Conservation (phyloP, 129 eudicot genomes). For the Chrysanthemum makinoi region DNA sequence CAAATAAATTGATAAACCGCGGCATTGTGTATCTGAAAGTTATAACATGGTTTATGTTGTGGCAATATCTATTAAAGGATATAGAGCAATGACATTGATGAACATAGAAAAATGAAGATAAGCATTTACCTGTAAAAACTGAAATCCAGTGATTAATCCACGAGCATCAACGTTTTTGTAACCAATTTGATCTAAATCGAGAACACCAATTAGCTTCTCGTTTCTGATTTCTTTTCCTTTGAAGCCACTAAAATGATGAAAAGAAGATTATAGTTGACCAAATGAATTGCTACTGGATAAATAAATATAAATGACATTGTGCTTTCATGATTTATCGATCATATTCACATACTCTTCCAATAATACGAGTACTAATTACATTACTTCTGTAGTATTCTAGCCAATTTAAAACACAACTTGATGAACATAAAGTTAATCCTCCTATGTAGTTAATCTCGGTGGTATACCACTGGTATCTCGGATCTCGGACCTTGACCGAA, state of each 20-base stretch:
- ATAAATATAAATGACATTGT: too few species aligned
- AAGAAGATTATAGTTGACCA: slow-evolving; percentile 6
- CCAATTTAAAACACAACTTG: too few species aligned
- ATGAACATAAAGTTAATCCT: too few species aligned
- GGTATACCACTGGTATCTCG: too few species aligned
- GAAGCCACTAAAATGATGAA: slow-evolving; percentile 49
- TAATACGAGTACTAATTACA: too few species aligned
- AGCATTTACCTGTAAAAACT: slow-evolving; percentile 60
- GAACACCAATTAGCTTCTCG: slow-evolving; percentile 56
- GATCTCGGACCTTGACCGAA: too few species aligned
- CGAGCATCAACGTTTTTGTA: slow-evolving; percentile 73
- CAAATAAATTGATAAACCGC: background rate
- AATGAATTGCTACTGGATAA: too few species aligned
- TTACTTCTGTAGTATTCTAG: too few species aligned
- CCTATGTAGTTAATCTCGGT: too few species aligned
- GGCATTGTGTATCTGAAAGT: background rate
- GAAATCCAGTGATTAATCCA: slow-evolving; percentile 74
- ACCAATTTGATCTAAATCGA: slow-evolving; percentile 50
- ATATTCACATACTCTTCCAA: background rate
- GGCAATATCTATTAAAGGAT: background rate
- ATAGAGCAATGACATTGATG: background rate
- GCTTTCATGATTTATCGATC: background rate
- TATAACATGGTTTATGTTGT: slow-evolving; percentile 1
- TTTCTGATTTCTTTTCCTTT: slow-evolving; percentile 67
- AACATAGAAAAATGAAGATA: slow-evolving; percentile 10